These are phyloP conservation scores for Colletotrichum sp. DNA, from an alignment of 2,329 filamentous ascomycete genomes.

Conservation along the genomic window DNA sequence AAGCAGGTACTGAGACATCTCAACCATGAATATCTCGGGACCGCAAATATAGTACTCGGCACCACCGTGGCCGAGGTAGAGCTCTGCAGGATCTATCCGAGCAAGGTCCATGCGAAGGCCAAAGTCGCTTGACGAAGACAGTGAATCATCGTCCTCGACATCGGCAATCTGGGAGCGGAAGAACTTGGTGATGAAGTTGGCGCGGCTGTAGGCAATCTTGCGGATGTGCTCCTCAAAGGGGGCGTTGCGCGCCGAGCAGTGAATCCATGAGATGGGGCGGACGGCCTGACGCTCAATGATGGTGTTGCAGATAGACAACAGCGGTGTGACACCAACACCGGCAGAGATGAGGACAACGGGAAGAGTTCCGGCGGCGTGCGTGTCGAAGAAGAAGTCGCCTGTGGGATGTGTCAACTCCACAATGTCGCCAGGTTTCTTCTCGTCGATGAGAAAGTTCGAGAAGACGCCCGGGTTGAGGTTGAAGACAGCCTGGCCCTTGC, in stretches of 20 bases:
- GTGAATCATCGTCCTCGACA: constrained; percentile 43
- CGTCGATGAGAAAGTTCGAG: constrained; percentile 72
- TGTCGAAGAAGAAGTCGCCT: constrained; percentile 64
- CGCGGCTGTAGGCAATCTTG: constrained; percentile 42
- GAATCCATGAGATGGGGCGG: constrained; percentile 63
- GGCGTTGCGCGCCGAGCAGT: constrained; percentile 52
- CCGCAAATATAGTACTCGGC: constrained; percentile 62
- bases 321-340: constrained; percentile 64
- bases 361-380: constrained; percentile 37
- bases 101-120: constrained; percentile 50
- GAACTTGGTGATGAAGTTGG: constrained; percentile 44
- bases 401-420: constrained; percentile 71
- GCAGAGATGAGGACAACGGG: constrained; percentile 67
- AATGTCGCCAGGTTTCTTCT: constrained; percentile 63
- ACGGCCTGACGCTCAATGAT: constrained; percentile 47
- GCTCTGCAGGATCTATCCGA: constrained; percentile 45
- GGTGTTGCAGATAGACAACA: constrained; percentile 65
- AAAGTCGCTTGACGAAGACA: constrained; percentile 48
- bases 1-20: constrained; percentile 50
- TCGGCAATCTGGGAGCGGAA: constrained; percentile 55
- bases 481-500: constrained; percentile 45
- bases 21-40: constrained; percentile 58
- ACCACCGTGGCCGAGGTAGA: constrained; percentile 48
- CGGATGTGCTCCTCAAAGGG: constrained; percentile 61
- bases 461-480: constrained; percentile 66